Conservation (phyloP, 2,329 filamentous ascomycete genomes). For the Arthroderma sp. region DNA sequence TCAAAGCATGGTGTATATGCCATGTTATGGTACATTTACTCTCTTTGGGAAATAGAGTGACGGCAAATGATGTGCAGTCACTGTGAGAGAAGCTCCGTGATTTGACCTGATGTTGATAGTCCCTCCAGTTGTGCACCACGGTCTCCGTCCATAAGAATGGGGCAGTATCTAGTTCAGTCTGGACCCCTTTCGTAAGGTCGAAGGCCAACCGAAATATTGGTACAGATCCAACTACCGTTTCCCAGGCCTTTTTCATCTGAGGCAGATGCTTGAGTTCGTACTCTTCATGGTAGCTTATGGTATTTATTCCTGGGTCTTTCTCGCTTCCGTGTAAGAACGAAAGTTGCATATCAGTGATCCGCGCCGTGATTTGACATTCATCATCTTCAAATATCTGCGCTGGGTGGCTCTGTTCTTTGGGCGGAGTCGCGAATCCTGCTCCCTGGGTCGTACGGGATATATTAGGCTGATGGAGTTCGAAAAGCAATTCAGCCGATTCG, state of each 20-base stretch:
- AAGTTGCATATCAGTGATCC: neutral
- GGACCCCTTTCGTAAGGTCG: no score
- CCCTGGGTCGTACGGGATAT: no score
- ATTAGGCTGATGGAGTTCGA: no score
- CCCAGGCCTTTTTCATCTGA: neutral
- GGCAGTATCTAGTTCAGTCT: neutral
- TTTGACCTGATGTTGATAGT: neutral
- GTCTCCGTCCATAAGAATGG: neutral
- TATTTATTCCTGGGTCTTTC: neutral
- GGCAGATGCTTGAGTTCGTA: neutral
- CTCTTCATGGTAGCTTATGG: neutral
- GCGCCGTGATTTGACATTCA: neutral
- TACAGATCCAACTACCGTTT: neutral
- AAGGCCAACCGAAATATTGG: neutral
- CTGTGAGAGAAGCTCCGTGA: neutral
- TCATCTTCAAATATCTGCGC: neutral
- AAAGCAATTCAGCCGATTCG: no score
- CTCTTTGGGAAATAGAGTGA: neutral
- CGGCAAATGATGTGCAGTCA: neutral
- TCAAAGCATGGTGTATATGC: slow-evolving; percentile 1
- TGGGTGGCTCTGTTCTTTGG: no score
- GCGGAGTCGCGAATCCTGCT: no score
- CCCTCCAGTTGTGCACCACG: neutral
- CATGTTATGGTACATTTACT: slow-evolving; percentile 1
- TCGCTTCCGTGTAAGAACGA: neutral